Conservation (phyloP, 768 basidiomycete species). For the Collybia sp. region DNA sequence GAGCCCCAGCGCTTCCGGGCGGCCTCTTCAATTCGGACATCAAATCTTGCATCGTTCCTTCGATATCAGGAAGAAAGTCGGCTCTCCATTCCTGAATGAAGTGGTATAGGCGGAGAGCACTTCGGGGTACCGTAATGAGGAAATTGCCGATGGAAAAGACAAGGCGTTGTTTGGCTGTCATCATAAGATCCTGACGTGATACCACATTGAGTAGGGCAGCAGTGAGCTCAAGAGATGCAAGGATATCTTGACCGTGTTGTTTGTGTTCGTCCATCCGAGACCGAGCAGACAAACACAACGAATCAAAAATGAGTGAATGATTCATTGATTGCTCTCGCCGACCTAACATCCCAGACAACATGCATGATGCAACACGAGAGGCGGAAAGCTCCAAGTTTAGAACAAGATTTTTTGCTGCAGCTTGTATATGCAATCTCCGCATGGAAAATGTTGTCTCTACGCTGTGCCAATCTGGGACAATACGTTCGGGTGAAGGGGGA, state of each 20-base stretch:
- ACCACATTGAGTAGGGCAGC: conserved; percentile 42
- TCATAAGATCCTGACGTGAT: conserved; percentile 38
- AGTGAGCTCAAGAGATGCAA: conserved; percentile 55
- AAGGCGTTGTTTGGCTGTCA: conserved; percentile 34
- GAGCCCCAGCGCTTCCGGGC: conserved; percentile 28
- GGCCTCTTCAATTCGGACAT: conserved; percentile 55
- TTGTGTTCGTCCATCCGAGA: conserved; percentile 37
- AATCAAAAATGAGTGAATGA: conserved; percentile 41
- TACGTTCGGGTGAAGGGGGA: neutral
- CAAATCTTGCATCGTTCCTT: conserved; percentile 59
- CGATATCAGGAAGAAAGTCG: conserved; percentile 73
- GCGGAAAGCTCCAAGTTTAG: conserved; percentile 52
- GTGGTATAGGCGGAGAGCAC: conserved; percentile 71
- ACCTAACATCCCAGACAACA: conserved; percentile 22
- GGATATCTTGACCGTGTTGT: conserved; percentile 43
- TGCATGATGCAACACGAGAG: conserved; percentile 31
- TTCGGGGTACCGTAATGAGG: conserved; percentile 67
- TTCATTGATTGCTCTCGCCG: conserved; percentile 38
- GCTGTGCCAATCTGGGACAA: conserved; percentile 9
- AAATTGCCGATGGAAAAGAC: conserved; percentile 41
- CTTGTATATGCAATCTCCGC: conserved; percentile 45
- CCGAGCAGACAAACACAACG: conserved; percentile 54
- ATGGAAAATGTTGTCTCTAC: conserved; percentile 37
- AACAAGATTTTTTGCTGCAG: conserved; percentile 65
- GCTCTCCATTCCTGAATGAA: conserved; percentile 82